Evolutionary conservation across 306 rosid genomes (phyloP).

Genomic region (Neltuma alba): DNA sequence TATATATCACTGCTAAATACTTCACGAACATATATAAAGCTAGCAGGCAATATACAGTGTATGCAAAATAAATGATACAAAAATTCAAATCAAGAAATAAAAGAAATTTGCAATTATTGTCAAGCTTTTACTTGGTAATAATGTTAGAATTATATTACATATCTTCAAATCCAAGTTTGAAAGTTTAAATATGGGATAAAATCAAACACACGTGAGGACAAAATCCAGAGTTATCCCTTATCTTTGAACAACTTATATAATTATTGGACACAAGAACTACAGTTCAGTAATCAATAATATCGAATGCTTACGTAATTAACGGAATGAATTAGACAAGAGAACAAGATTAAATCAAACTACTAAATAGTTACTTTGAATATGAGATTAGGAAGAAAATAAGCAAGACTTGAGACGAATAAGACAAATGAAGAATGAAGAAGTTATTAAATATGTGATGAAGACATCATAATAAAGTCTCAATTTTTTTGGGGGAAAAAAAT

Average conservation of each 20-base stretch:
- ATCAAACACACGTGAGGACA: background rate
- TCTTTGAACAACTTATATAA: background rate
- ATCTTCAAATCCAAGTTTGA: background rate
- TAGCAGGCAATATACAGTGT: background rate
- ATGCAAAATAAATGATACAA: background rate
- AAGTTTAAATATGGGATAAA: background rate
- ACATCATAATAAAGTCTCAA: conserved; percentile 47
- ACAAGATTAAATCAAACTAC: too few relatives aligned
- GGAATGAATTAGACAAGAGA: too few relatives aligned
- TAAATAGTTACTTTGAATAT: too few relatives aligned
- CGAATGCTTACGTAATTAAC: too few relatives aligned
- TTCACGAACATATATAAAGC: background rate
- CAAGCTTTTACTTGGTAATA: background rate
- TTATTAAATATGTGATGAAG: conserved; percentile 42
- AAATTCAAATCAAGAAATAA: background rate
- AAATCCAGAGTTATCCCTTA: background rate
- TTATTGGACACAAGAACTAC: background rate
- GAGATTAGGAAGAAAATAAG: background rate
- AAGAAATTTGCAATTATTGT: background rate
- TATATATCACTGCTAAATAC: too few relatives aligned
- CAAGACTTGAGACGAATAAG: conserved; percentile 19
- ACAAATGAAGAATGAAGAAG: conserved; percentile 1
- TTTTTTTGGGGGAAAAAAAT: conserved; percentile 8
- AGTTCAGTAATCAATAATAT: background rate
- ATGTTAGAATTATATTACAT: background rate